Evolutionary conservation across 129 eudicot species (phyloP).

Genomic region (Artemisia argyi): DNA sequence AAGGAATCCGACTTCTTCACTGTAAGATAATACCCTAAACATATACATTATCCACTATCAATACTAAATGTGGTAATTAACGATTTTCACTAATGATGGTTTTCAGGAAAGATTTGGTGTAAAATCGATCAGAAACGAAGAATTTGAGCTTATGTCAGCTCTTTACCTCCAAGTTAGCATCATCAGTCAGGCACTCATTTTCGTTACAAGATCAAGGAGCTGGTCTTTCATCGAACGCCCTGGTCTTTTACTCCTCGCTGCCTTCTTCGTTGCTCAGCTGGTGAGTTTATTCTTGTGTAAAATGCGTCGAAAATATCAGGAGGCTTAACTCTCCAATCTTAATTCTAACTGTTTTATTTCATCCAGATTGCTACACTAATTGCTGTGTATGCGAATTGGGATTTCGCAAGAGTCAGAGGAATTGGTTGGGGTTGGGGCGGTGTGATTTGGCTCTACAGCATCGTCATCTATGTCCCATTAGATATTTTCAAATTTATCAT

Average conservation of each 20-base stretch:
- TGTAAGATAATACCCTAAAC: conserved; percentile 31
- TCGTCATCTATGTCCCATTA: conserved; percentile 61
- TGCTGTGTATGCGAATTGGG: conserved; percentile 84
- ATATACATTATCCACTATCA: too few relatives aligned
- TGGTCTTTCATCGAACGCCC: conserved; percentile 89
- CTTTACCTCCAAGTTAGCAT: conserved; percentile 92
- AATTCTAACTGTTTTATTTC: not conserved
- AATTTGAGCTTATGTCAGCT: conserved; percentile 67
- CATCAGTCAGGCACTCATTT: conserved; percentile 89
- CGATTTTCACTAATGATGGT: not conserved
- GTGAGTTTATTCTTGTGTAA: conserved; percentile 34
- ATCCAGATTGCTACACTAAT: conserved; percentile 67
- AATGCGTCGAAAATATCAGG: not conserved
- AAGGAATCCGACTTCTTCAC: conserved; percentile 69
- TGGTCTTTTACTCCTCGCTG: conserved; percentile 60
- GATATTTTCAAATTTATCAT: conserved; percentile 70
- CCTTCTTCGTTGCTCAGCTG: conserved; percentile 76
- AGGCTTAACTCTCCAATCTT: too few relatives aligned
- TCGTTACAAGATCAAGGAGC: conserved; percentile 87
- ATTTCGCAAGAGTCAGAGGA: conserved; percentile 64
- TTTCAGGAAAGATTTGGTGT: conserved; percentile 72
- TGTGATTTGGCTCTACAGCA: conserved; percentile 74
- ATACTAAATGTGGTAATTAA: not conserved
- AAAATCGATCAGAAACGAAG: conserved; percentile 34
- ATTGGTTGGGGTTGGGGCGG: conserved; percentile 98